These are phyloP conservation scores for Talaromyces borbonicus DNA, from an alignment of 495 filamentous ascomycete genomes.

Conservation along the genomic window DNA sequence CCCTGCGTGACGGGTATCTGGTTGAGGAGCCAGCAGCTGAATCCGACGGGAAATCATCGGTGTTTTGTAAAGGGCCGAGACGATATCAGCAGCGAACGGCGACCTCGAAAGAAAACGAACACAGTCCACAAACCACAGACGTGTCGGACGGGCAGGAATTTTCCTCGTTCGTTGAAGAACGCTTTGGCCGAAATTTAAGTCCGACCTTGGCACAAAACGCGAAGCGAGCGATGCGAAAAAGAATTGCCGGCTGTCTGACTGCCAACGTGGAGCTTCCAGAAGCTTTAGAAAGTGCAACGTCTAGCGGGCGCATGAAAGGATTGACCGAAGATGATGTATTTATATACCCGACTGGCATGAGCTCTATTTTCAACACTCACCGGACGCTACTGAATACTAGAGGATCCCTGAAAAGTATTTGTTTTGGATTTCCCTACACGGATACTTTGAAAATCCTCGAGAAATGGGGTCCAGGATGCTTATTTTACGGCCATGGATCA, in stretches of 20 bases:
- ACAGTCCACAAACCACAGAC: slow-evolving; percentile 13
- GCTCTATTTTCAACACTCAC: slow-evolving; percentile 83
- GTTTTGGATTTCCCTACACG: slow-evolving; percentile 76
- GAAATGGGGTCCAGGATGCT: slow-evolving; percentile 86
- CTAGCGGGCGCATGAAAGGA: slow-evolving; percentile 46
- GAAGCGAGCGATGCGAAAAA: slow-evolving; percentile 71
- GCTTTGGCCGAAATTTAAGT: slow-evolving; percentile 87
- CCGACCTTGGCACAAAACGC: slow-evolving; percentile 66
- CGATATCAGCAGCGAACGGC: slow-evolving; percentile 51
- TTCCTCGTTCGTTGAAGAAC: slow-evolving; percentile 80
- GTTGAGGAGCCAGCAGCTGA: slow-evolving; percentile 42
- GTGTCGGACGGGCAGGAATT: slow-evolving; percentile 51
- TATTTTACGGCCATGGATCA: slow-evolving; percentile 83
- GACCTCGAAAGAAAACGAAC: slow-evolving; percentile 28
- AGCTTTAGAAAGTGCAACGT: slow-evolving; percentile 40
- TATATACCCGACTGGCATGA: slow-evolving; percentile 86
- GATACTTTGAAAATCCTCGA: slow-evolving; percentile 92
- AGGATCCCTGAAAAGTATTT: slow-evolving; percentile 26
- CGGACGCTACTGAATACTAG: slow-evolving; percentile 54
- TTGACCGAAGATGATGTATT: slow-evolving; percentile 86
- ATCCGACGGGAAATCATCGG: not conserved
- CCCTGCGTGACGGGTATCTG: slow-evolving; percentile 63
- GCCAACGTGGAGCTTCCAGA: slow-evolving; percentile 59
- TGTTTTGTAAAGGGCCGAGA: slow-evolving; percentile 51
- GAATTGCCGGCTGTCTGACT: slow-evolving; percentile 81